phyloP scores from a whole-genome alignment of 345 rosid genomes.

The Salix suchowensis region DNA sequence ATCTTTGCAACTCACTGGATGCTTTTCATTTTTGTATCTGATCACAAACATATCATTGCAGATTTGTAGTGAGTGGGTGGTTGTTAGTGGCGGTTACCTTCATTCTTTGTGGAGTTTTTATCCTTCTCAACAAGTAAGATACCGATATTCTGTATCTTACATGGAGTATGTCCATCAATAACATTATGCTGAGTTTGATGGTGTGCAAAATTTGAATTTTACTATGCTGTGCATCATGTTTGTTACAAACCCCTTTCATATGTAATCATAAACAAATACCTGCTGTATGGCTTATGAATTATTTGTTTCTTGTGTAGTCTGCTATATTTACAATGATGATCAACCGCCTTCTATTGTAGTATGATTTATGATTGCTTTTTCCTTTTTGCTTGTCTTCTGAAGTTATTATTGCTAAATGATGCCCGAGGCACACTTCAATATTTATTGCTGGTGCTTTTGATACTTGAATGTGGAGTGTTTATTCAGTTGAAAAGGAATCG shows the following conservation, averaged over 20 bases:
- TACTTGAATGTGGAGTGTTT: not conserved
- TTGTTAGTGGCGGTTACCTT: constrained; percentile 78
- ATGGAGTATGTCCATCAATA: not conserved
- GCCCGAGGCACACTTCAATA: no score
- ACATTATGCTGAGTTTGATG: constrained; percentile 12
- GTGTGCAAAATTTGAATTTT: not conserved
- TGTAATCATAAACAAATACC: not conserved
- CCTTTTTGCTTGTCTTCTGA: not conserved
- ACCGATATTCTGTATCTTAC: not conserved
- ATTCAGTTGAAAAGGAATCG: not conserved
- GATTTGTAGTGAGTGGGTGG: constrained; percentile 89
- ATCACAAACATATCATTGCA: constrained; percentile 26
- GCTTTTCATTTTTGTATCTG: constrained; percentile 6
- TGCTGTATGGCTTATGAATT: not conserved
- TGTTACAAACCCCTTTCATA: not conserved
- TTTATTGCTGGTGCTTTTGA: not conserved
- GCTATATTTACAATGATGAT: not conserved
- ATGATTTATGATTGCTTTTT: not conserved
- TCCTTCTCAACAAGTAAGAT: constrained; percentile 77
- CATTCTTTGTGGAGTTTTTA: constrained; percentile 75
- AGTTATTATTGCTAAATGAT: no score
- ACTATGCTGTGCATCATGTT: not conserved
- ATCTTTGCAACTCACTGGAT: not conserved
- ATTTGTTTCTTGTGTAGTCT: not conserved
- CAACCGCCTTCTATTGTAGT: not conserved